Evolutionary conservation across 805 yeast genomes (phyloP).

Genomic region (Ogataea parapolymorpha): DNA sequence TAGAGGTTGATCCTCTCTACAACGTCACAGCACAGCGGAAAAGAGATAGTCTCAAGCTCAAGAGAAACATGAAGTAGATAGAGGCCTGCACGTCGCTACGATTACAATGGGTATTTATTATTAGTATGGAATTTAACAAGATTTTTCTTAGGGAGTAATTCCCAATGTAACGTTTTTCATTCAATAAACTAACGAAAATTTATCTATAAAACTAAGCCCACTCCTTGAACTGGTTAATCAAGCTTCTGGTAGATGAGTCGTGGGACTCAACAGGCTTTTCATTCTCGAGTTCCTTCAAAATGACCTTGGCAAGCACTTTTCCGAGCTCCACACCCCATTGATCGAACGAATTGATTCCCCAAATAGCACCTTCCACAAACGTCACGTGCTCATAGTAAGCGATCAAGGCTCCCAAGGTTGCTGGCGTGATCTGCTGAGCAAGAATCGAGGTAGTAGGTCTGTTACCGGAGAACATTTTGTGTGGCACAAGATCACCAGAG

Average conservation of each 20-base stretch:
- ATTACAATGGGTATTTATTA: background rate
- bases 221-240: constrained; percentile 91
- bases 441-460: constrained; percentile 98
- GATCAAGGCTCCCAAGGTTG: constrained; percentile 90
- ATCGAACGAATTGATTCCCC: constrained; percentile 99
- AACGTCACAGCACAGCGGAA: constrained; percentile 50
- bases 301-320: constrained; percentile 94
- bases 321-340: constrained; percentile 99
- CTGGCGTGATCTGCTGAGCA: constrained; percentile 95
- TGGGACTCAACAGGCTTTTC: constrained; percentile 56
- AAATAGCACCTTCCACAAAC: constrained; percentile 96
- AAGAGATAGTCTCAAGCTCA: constrained; percentile 49
- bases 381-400: constrained; percentile 98
- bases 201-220: constrained; percentile 47
- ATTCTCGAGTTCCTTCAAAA: constrained; percentile 82
- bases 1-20: constrained; percentile 32
- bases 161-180: background rate
- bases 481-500: constrained; percentile 84
- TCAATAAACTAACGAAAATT: background rate
- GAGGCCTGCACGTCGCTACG: background rate
- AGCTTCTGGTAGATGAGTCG: constrained; percentile 87
- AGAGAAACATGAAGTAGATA: constrained; percentile 35
- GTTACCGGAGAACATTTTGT: constrained; percentile 96
- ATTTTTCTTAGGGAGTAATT: background rate
- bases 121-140: background rate